Evolutionary conservation across 306 rosid species (phyloP).

Genomic region (Sicyos edulis): DNA sequence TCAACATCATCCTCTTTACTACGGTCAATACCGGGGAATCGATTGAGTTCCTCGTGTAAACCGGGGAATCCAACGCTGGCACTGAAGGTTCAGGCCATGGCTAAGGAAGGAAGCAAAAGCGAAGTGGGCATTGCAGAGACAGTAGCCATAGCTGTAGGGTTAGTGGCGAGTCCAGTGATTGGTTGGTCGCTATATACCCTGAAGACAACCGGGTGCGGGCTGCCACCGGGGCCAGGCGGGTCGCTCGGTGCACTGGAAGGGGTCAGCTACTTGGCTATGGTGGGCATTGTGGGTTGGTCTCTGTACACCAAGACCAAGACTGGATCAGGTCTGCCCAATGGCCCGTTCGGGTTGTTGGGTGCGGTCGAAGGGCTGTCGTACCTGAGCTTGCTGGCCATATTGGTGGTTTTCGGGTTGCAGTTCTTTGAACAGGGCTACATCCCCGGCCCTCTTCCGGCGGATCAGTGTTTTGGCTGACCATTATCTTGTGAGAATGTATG

Average conservation of each 20-base stretch:
- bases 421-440: conserved; percentile 64
- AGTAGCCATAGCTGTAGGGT: conserved; percentile 62
- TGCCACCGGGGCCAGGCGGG: conserved; percentile 92
- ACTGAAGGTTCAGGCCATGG: conserved; percentile 47
- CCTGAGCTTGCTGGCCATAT: conserved; percentile 51
- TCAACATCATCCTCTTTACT: not conserved
- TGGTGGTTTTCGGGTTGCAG: conserved; percentile 73
- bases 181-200: conserved; percentile 92
- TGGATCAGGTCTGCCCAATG: conserved; percentile 80
- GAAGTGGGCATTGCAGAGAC: conserved; percentile 38
- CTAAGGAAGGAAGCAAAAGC: conserved; percentile 49
- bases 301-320: conserved; percentile 71
- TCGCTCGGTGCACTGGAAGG: conserved; percentile 85
- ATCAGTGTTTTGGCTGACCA: conserved; percentile 76
- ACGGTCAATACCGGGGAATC: not conserved
- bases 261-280: conserved; percentile 63
- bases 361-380: conserved; percentile 82
- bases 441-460: conserved; percentile 85
- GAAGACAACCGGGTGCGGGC: conserved; percentile 84
- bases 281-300: conserved; percentile 85
- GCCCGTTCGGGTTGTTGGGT: conserved; percentile 77
- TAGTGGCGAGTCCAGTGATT: conserved; percentile 70
- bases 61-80: not conserved
- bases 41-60: not conserved
- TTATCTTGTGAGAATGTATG: conserved; percentile 32